These are phyloP conservation scores for Grosmannia serpens DNA, from an alignment of 2,329 filamentous ascomycete species.

Conservation along the genomic window DNA sequence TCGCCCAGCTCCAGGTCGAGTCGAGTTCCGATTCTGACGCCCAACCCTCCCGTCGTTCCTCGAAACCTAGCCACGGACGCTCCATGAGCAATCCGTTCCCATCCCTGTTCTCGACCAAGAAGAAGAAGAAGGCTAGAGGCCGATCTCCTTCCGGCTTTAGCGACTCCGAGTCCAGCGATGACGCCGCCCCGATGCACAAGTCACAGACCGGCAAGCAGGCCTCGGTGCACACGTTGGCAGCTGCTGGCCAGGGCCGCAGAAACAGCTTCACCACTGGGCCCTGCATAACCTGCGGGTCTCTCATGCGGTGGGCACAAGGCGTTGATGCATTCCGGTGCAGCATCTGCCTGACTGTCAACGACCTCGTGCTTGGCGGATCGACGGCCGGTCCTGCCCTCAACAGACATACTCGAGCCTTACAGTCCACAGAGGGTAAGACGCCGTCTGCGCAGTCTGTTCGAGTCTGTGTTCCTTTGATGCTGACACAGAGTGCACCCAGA, in stretches of 20 bases:
- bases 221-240: constrained; percentile 19
- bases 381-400: not conserved
- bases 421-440: not conserved
- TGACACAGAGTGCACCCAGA: not conserved
- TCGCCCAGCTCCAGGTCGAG: constrained; percentile 13
- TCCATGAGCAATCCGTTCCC: constrained; percentile 76
- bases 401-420: not conserved
- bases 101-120: constrained; percentile 51
- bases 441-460: not conserved
- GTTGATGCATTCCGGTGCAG: constrained; percentile 70
- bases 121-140: constrained; percentile 37
- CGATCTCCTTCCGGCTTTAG: constrained; percentile 18
- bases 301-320: constrained; percentile 66
- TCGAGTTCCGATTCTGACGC: constrained; percentile 30
- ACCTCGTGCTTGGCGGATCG: constrained; percentile 41
- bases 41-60: constrained; percentile 15
- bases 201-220: not conserved
- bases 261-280: constrained; percentile 54
- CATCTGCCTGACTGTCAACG: constrained; percentile 76
- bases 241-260: constrained; percentile 25
- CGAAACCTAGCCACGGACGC: constrained; percentile 36
- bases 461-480: not conserved
- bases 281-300: constrained; percentile 78
- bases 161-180: constrained; percentile 28
- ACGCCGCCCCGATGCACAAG: constrained; percentile 19